phyloP scores from a whole-genome alignment of 306 rosid species.

The Malus sieversii region DNA sequence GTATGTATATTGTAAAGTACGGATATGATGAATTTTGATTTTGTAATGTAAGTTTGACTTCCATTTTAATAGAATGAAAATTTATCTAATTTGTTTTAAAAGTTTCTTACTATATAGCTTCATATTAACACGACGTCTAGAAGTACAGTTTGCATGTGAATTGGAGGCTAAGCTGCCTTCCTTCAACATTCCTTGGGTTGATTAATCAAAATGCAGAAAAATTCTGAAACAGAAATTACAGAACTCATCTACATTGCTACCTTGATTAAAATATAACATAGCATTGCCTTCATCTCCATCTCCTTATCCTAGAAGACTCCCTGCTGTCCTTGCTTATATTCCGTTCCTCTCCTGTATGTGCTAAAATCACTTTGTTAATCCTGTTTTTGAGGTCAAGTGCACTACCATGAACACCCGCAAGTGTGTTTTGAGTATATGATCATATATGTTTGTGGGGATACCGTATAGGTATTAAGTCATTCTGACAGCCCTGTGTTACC shows the following conservation, averaged over 20 bases:
- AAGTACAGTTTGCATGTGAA: background rate
- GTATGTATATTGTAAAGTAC: background rate
- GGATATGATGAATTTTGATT: conserved; percentile 1
- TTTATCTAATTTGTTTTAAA: conserved; percentile 11
- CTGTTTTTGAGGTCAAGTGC: background rate
- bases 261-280: background rate
- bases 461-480: background rate
- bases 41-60: background rate
- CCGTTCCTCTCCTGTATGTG: background rate
- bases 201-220: conserved; percentile 1
- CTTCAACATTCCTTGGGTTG: background rate
- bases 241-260: conserved; percentile 1
- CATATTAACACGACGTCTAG: background rate
- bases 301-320: background rate
- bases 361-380: background rate
- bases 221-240: background rate
- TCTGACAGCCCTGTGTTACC: background rate
- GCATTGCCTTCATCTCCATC: conserved; percentile 1
- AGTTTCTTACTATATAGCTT: background rate
- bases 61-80: background rate
- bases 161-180: background rate
- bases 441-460: background rate
- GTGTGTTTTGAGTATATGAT: background rate
- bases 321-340: background rate
- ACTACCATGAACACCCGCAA: background rate